phyloP scores from a whole-genome alignment of 352 stramenopile genomes.

The Blastocystis sp. region DNA sequence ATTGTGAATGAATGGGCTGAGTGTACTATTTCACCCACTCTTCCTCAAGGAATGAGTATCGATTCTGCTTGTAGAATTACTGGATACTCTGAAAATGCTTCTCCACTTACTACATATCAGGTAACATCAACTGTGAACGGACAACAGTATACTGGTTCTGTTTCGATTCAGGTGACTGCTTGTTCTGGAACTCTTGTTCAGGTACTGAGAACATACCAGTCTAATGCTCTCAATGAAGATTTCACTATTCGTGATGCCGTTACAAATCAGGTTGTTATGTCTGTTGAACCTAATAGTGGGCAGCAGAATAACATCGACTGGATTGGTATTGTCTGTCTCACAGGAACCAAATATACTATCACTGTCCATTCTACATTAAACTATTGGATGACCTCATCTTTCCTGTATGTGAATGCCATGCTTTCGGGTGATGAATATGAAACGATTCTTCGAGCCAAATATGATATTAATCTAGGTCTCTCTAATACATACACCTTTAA shows the following conservation, averaged over 20 bases:
- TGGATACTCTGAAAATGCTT: not conserved
- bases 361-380: not conserved
- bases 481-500: not conserved
- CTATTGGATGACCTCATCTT: not conserved
- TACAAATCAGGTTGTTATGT: conserved; percentile 9
- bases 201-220: conserved; percentile 18
- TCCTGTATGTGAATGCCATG: conserved; percentile 24
- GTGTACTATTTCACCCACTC: not conserved
- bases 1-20: not conserved
- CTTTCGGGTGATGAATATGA: not conserved
- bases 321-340: not conserved
- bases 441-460: not conserved
- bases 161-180: not conserved
- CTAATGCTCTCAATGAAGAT: not conserved
- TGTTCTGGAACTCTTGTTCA: not conserved
- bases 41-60: conserved; percentile 1
- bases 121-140: not conserved
- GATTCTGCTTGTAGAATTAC: not conserved
- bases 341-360: not conserved
- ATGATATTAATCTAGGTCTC: not conserved
- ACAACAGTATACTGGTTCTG: not conserved
- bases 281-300: not conserved
- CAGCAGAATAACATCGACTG: conserved; percentile 15
- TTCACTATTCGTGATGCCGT: conserved; percentile 5
- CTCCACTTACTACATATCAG: not conserved